Evolutionary conservation across 176 grass and related monocot species (phyloP).

Genomic region (Triticum turgidum): DNA sequence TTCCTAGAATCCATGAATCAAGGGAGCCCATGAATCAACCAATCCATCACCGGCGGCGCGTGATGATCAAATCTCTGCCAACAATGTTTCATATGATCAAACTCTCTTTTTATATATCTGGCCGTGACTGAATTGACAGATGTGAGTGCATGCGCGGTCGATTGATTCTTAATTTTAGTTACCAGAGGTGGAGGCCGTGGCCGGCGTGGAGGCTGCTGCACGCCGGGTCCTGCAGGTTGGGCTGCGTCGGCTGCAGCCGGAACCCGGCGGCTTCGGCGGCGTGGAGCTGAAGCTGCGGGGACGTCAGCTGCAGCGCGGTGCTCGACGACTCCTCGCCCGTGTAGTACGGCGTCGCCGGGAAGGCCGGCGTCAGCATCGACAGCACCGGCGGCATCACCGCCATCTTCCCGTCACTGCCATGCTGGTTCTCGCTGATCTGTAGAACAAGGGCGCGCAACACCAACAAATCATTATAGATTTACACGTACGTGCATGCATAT

Average conservation of each 20-base stretch:
- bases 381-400: conserved; percentile 39
- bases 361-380: conserved; percentile 53
- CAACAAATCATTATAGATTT: not conserved
- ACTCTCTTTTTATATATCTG: not conserved
- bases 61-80: not conserved
- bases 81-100: not conserved
- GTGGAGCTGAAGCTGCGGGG: conserved; percentile 39
- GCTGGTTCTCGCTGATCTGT: conserved; percentile 56
- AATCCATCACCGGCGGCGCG: not conserved
- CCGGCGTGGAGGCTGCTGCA: conserved; percentile 51
- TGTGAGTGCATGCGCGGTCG: conserved; percentile 20
- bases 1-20: not conserved
- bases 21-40: not conserved
- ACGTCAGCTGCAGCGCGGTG: conserved; percentile 64
- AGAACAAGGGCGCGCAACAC: not conserved
- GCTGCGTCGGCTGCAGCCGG: conserved; percentile 81
- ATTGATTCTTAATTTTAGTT: conserved; percentile 1
- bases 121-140: conserved; percentile 25
- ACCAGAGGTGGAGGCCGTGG: conserved; percentile 84
- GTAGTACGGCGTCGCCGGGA: conserved; percentile 38
- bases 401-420: conserved; percentile 39
- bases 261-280: conserved; percentile 28
- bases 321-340: conserved; percentile 44
- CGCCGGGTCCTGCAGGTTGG: conserved; percentile 72
- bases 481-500: not conserved